phyloP scores from a whole-genome alignment of 352 stramenopile species.

The Globisporangium camurandrum region DNA sequence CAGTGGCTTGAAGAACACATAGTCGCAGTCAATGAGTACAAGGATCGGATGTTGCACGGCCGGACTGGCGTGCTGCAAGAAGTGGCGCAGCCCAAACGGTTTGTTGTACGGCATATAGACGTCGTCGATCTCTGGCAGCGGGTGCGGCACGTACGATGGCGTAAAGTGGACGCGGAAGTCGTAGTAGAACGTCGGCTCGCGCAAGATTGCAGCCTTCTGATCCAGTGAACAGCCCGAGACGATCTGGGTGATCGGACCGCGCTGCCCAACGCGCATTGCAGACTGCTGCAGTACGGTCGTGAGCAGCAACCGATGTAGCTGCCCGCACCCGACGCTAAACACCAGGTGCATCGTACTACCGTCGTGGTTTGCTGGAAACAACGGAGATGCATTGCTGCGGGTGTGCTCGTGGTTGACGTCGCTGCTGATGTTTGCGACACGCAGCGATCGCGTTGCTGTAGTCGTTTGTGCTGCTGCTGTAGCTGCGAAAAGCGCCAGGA shows the following conservation, averaged over 20 bases:
- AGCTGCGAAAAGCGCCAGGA: no score
- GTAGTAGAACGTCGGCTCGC: slow-evolving; percentile 40
- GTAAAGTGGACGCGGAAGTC: slow-evolving; percentile 49
- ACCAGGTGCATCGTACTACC: slow-evolving; percentile 24
- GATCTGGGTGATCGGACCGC: slow-evolving; percentile 45
- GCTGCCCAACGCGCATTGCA: slow-evolving; percentile 25
- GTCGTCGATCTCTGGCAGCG: slow-evolving; percentile 28
- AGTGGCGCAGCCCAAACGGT: slow-evolving; percentile 43
- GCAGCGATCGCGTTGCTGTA: no score
- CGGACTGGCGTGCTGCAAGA: slow-evolving; percentile 31
- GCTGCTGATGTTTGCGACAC: no score
- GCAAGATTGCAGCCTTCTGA: slow-evolving; percentile 17
- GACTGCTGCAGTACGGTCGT: slow-evolving; percentile 42
- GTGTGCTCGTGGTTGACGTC: background rate
- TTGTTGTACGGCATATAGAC: slow-evolving; percentile 51
- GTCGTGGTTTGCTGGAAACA: slow-evolving; percentile 7
- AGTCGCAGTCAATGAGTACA: slow-evolving; percentile 11
- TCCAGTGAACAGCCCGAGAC: slow-evolving; percentile 31
- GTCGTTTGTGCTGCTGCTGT: no score
- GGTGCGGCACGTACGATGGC: slow-evolving; percentile 33
- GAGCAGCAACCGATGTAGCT: slow-evolving; percentile 27
- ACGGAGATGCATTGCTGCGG: no score
- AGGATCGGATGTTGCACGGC: slow-evolving; percentile 26
- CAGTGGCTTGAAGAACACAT: slow-evolving; percentile 19
- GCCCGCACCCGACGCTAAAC: slow-evolving; percentile 45